Conservation (phyloP, 179 eudicot species). For the Corrigiola litoralis region DNA sequence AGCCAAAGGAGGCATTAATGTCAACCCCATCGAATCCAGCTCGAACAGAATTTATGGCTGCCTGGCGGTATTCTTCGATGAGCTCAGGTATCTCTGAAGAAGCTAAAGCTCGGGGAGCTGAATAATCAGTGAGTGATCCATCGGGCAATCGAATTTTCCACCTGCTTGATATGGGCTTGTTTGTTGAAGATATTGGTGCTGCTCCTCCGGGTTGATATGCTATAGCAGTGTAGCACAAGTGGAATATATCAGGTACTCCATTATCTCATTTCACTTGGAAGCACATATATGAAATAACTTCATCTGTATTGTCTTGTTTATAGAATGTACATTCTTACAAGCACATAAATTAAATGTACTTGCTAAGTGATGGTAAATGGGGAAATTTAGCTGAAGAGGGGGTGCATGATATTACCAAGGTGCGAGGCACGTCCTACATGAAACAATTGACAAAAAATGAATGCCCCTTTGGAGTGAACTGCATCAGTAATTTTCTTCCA, state of each 20-base stretch:
- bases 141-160: constrained; percentile 15
- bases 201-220: constrained; percentile 39
- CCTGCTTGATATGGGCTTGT: constrained; percentile 25
- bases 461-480: constrained; percentile 39
- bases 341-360: no score
- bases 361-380: no score
- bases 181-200: constrained; percentile 34
- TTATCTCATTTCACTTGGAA: background rate
- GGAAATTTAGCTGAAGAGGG: background rate
- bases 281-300: background rate
- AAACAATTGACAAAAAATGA: constrained; percentile 42
- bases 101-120: constrained; percentile 33
- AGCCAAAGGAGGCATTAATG: constrained; percentile 76
- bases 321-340: no score
- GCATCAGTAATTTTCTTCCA: constrained; percentile 48
- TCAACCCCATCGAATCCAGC: constrained; percentile 87
- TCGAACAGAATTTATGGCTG: constrained; percentile 41
- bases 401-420: constrained; percentile 19
- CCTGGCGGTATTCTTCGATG: constrained; percentile 36
- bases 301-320: no score
- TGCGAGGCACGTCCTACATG: constrained; percentile 39
- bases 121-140: constrained; percentile 12
- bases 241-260: background rate
- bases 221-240: background rate
- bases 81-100: constrained; percentile 34